These are phyloP conservation scores for Backusella luteola DNA, from an alignment of 192 early-diverging fungal species.

Conservation along the genomic window DNA sequence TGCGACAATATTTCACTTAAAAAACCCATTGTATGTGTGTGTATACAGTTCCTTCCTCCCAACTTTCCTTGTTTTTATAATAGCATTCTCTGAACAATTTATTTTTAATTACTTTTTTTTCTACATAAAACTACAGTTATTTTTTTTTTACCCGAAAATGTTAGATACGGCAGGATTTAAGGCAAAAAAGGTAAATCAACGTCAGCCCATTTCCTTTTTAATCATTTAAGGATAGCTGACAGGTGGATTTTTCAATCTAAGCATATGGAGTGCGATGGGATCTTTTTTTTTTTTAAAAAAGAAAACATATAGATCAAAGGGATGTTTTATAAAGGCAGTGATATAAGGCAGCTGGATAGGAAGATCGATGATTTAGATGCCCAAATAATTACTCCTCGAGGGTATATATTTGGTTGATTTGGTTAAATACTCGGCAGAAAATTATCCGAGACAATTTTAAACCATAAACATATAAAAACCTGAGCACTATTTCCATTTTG, in stretches of 20 bases:
- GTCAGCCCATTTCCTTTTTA: background rate
- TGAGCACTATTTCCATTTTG: background rate
- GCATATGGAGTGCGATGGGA: background rate
- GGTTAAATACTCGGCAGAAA: background rate
- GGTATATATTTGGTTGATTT: background rate
- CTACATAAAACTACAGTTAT: background rate
- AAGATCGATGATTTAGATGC: background rate
- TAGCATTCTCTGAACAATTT: background rate
- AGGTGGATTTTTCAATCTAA: background rate
- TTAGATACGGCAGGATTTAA: background rate
- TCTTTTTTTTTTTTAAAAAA: background rate
- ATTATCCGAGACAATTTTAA: background rate
- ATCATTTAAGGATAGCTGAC: background rate
- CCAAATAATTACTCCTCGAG: background rate
- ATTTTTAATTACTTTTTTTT: background rate
- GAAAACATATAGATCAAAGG: background rate
- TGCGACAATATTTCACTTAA: conserved; percentile 62
- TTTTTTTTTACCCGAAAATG: background rate
- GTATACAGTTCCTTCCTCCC: background rate
- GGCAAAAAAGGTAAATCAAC: background rate
- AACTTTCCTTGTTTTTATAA: background rate
- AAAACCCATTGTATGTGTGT: background rate
- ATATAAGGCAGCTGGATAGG: background rate
- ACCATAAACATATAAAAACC: background rate
- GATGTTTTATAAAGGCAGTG: background rate